Conservation (phyloP, 176 grass and related monocot genomes). For the Eleusine indica region DNA sequence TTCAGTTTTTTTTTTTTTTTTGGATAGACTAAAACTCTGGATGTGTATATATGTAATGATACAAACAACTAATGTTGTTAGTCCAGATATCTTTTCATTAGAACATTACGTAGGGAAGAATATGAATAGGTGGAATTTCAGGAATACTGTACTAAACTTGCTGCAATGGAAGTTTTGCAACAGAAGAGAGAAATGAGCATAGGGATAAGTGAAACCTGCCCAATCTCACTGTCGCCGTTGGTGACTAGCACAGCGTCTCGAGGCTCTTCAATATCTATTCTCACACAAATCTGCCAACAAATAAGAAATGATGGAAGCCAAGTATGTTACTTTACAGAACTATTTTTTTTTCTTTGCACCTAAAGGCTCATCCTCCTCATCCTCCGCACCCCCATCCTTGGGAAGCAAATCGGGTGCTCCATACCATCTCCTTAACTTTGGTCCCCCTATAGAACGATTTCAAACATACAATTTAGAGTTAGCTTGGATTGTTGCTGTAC, state of each 20-base stretch:
- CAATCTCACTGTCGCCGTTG: slow-evolving; percentile 87
- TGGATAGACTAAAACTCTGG: neutral
- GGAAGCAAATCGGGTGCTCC: slow-evolving; percentile 81
- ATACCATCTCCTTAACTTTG: slow-evolving; percentile 96
- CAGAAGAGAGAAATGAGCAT: slow-evolving; percentile 3
- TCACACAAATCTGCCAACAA: slow-evolving; percentile 45
- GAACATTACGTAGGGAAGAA: neutral
- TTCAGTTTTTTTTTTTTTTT: neutral
- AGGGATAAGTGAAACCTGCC: slow-evolving; percentile 53
- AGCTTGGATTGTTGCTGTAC: neutral
- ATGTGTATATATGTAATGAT: neutral
- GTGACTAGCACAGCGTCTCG: slow-evolving; percentile 80
- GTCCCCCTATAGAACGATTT: slow-evolving; percentile 61
- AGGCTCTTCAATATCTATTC: slow-evolving; percentile 61
- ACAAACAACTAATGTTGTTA: neutral
- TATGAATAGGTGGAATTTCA: neutral
- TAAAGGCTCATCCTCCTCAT: slow-evolving; percentile 65
- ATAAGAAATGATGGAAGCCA: slow-evolving; percentile 30
- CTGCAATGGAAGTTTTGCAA: neutral
- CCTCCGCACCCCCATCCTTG: slow-evolving; percentile 64
- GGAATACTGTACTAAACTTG: neutral
- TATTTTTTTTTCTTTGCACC: slow-evolving; percentile 44
- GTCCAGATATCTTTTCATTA: neutral
- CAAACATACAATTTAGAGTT: neutral
- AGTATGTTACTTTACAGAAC: neutral